Evolutionary conservation across 2,329 filamentous ascomycete species (phyloP).

Genomic region (Nemania diffusa): DNA sequence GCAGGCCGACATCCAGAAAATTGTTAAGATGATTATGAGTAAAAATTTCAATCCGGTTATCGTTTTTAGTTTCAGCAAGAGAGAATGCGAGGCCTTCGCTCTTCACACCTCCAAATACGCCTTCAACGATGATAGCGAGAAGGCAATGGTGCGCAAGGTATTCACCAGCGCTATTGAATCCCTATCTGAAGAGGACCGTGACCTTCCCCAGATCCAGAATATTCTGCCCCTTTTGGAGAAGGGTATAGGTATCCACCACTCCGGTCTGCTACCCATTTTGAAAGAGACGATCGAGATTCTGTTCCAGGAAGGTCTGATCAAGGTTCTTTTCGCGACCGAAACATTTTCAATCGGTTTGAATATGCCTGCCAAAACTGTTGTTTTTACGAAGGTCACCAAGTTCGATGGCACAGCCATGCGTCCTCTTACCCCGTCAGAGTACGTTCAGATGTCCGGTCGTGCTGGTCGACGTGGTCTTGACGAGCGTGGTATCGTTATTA

Average conservation of each 20-base stretch:
- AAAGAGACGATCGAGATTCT: conserved; percentile 99
- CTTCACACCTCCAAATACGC: conserved; percentile 85
- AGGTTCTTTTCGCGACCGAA: conserved; percentile 96
- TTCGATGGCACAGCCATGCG: conserved; percentile 85
- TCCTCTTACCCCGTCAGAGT: conserved; percentile 93
- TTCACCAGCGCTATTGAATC: conserved; percentile 94
- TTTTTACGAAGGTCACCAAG: conserved; percentile 97
- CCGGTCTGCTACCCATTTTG: conserved; percentile 90
- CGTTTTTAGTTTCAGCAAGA: conserved; percentile 99
- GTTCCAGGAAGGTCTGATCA: conserved; percentile 97
- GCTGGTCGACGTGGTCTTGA: conserved; percentile 97
- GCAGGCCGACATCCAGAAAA: conserved; percentile 90
- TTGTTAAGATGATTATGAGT: conserved; percentile 98
- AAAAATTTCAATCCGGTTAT: conserved; percentile 98
- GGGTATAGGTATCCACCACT: conserved; percentile 97
- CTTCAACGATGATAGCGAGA: conserved; percentile 97
- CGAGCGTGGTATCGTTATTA: conserved; percentile 97
- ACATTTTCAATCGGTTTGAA: conserved; percentile 99
- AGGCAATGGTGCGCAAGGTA: conserved; percentile 91
- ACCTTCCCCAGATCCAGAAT: conserved; percentile 89
- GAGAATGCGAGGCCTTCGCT: conserved; percentile 92
- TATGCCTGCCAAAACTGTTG: conserved; percentile 99
- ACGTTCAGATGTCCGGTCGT: conserved; percentile 98
- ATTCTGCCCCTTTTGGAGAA: conserved; percentile 88
- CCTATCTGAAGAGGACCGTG: conserved; percentile 89